phyloP scores from a whole-genome alignment of 495 filamentous ascomycete genomes.

The Aspergillus leporis region DNA sequence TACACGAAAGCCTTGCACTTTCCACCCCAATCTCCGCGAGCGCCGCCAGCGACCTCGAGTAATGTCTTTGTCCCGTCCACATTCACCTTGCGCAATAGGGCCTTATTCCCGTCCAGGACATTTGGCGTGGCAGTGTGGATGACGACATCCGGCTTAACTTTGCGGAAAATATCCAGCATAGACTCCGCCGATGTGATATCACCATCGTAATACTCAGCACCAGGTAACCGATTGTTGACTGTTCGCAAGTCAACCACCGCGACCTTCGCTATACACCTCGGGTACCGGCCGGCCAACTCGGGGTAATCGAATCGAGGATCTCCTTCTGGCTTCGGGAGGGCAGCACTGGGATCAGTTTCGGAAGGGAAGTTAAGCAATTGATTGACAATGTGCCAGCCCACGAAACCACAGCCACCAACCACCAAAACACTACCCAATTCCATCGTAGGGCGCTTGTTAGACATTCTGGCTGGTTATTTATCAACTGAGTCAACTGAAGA shows the following conservation, averaged over 20 bases:
- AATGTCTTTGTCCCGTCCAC: conserved; percentile 83
- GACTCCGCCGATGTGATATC: conserved; percentile 78
- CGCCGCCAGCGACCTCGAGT: conserved; percentile 71
- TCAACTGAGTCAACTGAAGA: conserved; percentile 2
- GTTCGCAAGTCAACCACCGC: conserved; percentile 87
- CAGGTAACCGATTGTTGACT: conserved; percentile 69
- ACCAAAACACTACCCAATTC: conserved; percentile 53
- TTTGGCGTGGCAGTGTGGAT: conserved; percentile 91
- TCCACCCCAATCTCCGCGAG: conserved; percentile 54
- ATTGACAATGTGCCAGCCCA: conserved; percentile 60
- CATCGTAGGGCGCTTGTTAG: conserved; percentile 35
- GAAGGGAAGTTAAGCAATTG: conserved; percentile 56
- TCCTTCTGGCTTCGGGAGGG: conserved; percentile 39
- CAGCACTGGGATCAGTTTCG: conserved; percentile 45
- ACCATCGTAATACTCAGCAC: conserved; percentile 76
- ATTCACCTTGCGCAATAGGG: conserved; percentile 71
- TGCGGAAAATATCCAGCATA: conserved; percentile 65
- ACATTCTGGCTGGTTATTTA: conserved; percentile 26
- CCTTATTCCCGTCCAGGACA: conserved; percentile 49
- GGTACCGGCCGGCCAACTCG: conserved; percentile 40
- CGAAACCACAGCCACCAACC: conserved; percentile 58
- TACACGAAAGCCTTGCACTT: conserved; percentile 90
- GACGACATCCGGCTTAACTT: conserved; percentile 79
- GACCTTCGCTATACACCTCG: conserved; percentile 54
- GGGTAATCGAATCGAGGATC: conserved; percentile 45